Evolutionary conservation across 352 stramenopile species (phyloP), one percentile per base, ranked within the genome.

Genomic region (Pythium oligandrum): DNA sequence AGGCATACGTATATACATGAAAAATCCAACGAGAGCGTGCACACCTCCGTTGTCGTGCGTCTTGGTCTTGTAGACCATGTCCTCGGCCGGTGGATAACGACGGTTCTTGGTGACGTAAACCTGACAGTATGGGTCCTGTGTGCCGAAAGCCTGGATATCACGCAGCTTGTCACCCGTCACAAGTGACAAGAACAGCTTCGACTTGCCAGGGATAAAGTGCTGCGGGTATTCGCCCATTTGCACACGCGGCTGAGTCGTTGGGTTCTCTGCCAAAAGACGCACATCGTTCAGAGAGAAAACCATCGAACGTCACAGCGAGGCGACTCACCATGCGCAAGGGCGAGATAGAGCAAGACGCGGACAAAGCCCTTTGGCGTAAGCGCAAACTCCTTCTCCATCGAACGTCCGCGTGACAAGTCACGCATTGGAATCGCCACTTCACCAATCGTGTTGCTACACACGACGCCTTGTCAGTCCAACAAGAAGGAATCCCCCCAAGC

Each of bases 351-450:
- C 9, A 79, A 58, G 48, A 90, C 70, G 46, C 79, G 80, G 31
- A 90, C 39, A 53, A 82, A 90, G 0, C 80, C 80, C 62, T 84
- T 73, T 17, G 80, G 80, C 17, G 75, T 80, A 37, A 90, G 47
- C 45, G 75, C 80, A 44, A 88, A 87, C 65, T 90, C 77, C 58
- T 88, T 88, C 53, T 90, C 77, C 71, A 90, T 88, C 17, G 77
- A 86, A 30, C 77, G 75, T 38, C 80, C 80, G 33, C 80, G 77
- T 5, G 80, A 87, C 40, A 90, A 61, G 44, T 90, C 80, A 33
- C 76, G 67, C 63, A 90, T 62, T 12, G 80, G 66, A n/a, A 90
- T 45, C 31, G 75, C 69, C n/a, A 80, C 72, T 48, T 90, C 78
- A 33, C 80, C 80, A 44, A 90, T 90, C 39, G 73, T 64, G 31